Percentiles rank a stretch among this genome's conserved stretches.
Evolutionary conservation across 2,329 filamentous ascomycete species (phyloP).

Genomic region (Clarireedia sp.): DNA sequence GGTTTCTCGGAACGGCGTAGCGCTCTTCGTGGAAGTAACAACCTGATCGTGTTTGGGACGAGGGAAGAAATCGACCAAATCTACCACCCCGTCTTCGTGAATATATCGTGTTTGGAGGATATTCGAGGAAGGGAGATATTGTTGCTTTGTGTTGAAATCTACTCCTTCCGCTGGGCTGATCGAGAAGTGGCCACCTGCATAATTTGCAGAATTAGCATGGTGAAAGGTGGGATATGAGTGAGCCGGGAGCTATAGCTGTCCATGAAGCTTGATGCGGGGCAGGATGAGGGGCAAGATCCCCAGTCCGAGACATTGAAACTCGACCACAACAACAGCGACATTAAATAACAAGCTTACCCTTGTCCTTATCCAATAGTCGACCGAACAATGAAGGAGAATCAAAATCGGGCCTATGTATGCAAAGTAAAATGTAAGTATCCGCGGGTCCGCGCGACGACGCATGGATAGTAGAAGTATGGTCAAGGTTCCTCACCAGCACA

Average conservation of each 20-base stretch:
- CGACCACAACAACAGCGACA: background rate
- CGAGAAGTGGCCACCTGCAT: conserved; percentile 57
- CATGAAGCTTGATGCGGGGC: background rate
- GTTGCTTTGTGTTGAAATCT: conserved; percentile 63
- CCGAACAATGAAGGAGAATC: conserved; percentile 72
- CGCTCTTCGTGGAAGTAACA: conserved; percentile 35
- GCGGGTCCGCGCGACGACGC: background rate
- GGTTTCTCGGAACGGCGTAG: conserved; percentile 46
- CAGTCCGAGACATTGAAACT: background rate
- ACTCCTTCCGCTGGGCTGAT: conserved; percentile 48
- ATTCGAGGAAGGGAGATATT: conserved; percentile 67
- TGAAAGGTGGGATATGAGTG: background rate
- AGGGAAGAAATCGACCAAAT: conserved; percentile 69
- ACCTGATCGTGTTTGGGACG: conserved; percentile 53
- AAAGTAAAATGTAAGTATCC: conserved; percentile 3
- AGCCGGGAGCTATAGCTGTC: background rate
- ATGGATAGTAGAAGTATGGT: background rate
- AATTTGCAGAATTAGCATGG: conserved; percentile 3
- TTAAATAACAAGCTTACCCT: conserved; percentile 25
- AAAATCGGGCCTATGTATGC: conserved; percentile 56
- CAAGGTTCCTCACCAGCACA: conserved; percentile 57
- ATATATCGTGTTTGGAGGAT: conserved; percentile 73
- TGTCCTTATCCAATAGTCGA: conserved; percentile 64
- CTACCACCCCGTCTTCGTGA: conserved; percentile 65
- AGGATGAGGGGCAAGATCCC: background rate